These are phyloP conservation scores for Fusarium sp. DNA, from an alignment of 2,329 filamentous ascomycete species.

Conservation along the genomic window DNA sequence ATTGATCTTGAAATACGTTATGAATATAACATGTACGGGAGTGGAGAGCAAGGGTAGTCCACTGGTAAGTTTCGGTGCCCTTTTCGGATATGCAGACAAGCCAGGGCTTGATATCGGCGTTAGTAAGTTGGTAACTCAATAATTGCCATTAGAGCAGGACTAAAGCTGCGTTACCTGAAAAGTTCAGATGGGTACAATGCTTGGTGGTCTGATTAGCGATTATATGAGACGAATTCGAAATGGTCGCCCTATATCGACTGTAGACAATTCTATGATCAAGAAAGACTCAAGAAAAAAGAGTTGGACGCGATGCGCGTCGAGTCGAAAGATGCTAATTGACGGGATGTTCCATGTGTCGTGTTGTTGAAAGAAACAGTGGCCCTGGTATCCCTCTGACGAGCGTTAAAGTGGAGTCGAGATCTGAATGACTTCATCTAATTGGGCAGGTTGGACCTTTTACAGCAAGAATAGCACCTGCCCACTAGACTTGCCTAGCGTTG, in stretches of 20 bases:
- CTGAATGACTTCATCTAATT: not conserved
- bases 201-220: constrained; percentile 2
- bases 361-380: constrained; percentile 27
- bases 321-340: constrained; percentile 20
- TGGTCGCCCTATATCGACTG: not conserved
- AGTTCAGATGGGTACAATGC: constrained; percentile 8
- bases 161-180: constrained; percentile 19
- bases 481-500: not conserved
- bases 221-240: not conserved
- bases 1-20: constrained; percentile 3
- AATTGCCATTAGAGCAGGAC: constrained; percentile 6
- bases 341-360: constrained; percentile 2
- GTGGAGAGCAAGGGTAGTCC: not conserved
- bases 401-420: constrained; percentile 16
- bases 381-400: not conserved
- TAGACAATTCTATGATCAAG: constrained; percentile 4
- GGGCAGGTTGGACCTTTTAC: not conserved
- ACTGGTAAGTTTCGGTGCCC: not conserved
- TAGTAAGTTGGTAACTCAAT: constrained; percentile 9
- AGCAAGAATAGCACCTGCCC: not conserved
- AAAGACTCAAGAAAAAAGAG: constrained; percentile 3
- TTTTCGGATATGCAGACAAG: constrained; percentile 4
- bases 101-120: not conserved
- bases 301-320: constrained; percentile 28
- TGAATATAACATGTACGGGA: constrained; percentile 10